These are phyloP conservation scores for Aspergillus candidus DNA, from an alignment of 2,329 filamentous ascomycete species.

Conservation along the genomic window DNA sequence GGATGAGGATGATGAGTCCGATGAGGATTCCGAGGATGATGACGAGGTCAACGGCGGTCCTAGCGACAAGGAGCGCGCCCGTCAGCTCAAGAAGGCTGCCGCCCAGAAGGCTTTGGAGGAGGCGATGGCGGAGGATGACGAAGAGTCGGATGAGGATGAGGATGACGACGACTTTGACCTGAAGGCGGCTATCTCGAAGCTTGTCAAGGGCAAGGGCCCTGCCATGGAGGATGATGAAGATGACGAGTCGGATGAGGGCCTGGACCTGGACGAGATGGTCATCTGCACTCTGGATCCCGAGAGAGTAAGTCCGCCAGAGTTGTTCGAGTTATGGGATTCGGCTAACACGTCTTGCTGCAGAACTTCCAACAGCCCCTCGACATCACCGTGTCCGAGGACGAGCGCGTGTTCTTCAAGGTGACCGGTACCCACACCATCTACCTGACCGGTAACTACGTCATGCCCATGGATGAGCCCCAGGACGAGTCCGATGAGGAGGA, in stretches of 20 bases:
- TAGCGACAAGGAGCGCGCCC: constrained; percentile 83
- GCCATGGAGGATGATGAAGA: constrained; percentile 60
- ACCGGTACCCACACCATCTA: constrained; percentile 83
- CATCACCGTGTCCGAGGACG: constrained; percentile 81
- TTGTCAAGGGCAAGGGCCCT: constrained; percentile 64
- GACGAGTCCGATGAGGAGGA: constrained; percentile 58
- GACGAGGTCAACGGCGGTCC: constrained; percentile 84
- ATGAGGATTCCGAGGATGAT: constrained; percentile 56
- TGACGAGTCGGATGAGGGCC: constrained; percentile 51
- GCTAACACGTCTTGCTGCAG: constrained; percentile 44
- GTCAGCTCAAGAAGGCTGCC: constrained; percentile 75
- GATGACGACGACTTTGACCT: constrained; percentile 57
- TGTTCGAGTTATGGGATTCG: constrained; percentile 4
- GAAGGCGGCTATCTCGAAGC: constrained; percentile 47
- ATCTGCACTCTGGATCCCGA: constrained; percentile 92
- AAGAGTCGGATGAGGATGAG: constrained; percentile 51
- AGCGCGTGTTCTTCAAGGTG: constrained; percentile 88
- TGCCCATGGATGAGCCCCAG: constrained; percentile 56
- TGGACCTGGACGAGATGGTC: constrained; percentile 80
- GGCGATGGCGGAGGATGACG: constrained; percentile 52
- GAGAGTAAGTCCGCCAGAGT: constrained; percentile 56
- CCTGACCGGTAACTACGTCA: constrained; percentile 93
- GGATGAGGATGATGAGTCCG: constrained; percentile 47
- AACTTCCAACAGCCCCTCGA: constrained; percentile 93
- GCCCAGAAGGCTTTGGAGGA: constrained; percentile 72